phyloP scores from a whole-genome alignment of 306 rosid genomes.

The Pueraria montana region DNA sequence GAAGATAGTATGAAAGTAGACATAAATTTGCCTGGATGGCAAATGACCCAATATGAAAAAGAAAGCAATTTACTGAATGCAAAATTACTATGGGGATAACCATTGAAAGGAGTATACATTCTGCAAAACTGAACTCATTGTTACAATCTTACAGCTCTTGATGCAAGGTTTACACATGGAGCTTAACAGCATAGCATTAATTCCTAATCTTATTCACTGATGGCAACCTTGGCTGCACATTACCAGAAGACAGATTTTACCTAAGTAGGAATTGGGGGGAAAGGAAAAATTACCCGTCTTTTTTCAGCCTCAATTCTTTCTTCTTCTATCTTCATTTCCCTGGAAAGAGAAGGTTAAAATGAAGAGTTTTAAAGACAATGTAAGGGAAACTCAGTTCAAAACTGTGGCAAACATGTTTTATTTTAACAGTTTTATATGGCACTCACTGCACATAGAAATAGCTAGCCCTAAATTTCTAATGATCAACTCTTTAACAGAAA shows the following conservation, averaged over 20 bases:
- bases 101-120: constrained; percentile 27
- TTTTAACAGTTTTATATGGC: constrained; percentile 8
- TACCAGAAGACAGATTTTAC: constrained; percentile 34
- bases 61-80: not conserved
- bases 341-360: constrained; percentile 49
- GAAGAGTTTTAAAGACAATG: constrained; percentile 42
- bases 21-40: not conserved
- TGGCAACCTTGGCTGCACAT: constrained; percentile 12
- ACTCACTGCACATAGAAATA: constrained; percentile 23
- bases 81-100: constrained; percentile 5
- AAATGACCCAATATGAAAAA: constrained; percentile 11
- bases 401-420: not conserved
- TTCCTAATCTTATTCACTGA: constrained; percentile 31
- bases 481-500: not conserved
- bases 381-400: constrained; percentile 27
- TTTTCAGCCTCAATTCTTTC: constrained; percentile 99
- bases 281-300: constrained; percentile 68
- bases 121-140: constrained; percentile 8
- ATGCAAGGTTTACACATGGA: constrained; percentile 20
- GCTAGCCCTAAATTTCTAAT: constrained; percentile 37
- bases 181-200: constrained; percentile 19
- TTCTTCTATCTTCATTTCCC: constrained; percentile 92
- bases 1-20: constrained; percentile 1
- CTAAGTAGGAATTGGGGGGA: not conserved
- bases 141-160: constrained; percentile 7